A percentile compares a stretch with the other conserved stretches of the same genome.
phyloP scores from a whole-genome alignment of 2,329 filamentous ascomycete species.

The Malbranchea zuffiana region DNA sequence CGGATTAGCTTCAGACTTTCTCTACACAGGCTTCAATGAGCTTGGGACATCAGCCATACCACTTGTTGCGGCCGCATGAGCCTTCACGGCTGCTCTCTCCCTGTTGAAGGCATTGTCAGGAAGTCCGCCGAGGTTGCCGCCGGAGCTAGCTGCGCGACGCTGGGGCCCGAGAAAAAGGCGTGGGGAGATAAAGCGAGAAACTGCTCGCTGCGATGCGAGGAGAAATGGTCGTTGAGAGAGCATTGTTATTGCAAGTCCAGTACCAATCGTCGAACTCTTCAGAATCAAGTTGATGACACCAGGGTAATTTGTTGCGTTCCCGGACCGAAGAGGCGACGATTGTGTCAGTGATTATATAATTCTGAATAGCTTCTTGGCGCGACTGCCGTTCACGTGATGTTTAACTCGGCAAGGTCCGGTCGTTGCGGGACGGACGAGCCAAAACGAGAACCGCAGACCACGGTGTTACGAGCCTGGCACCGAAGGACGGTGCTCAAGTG shows the following conservation, averaged over 20 bases:
- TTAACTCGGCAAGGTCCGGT: too few relatives aligned
- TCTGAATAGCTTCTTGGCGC: too few relatives aligned
- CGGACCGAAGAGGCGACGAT: too few relatives aligned
- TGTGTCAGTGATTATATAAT: too few relatives aligned
- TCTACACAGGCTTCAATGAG: slow-evolving; percentile 4
- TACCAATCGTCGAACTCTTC: neutral
- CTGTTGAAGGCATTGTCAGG: slow-evolving; percentile 86
- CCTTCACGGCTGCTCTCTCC: slow-evolving; percentile 81
- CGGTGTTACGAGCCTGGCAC: too few relatives aligned
- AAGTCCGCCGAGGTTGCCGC: slow-evolving; percentile 46
- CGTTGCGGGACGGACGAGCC: too few relatives aligned
- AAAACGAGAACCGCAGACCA: too few relatives aligned
- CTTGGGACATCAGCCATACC: slow-evolving; percentile 41
- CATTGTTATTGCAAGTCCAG: slow-evolving; percentile 37
- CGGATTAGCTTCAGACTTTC: slow-evolving; percentile 17
- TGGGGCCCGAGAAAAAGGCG: slow-evolving; percentile 43
- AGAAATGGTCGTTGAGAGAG: slow-evolving; percentile 51
- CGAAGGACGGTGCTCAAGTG: too few relatives aligned
- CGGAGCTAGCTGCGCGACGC: slow-evolving; percentile 60
- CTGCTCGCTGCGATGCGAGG: slow-evolving; percentile 50
- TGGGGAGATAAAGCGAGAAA: slow-evolving; percentile 40
- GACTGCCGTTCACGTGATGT: too few relatives aligned
- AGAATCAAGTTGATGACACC: slow-evolving; percentile 3
- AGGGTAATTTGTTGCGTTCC: neutral
- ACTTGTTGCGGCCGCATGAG: slow-evolving; percentile 74